Evolutionary conservation across 139 green algal species (phyloP).

Genomic region (Chlorella sp.): DNA sequence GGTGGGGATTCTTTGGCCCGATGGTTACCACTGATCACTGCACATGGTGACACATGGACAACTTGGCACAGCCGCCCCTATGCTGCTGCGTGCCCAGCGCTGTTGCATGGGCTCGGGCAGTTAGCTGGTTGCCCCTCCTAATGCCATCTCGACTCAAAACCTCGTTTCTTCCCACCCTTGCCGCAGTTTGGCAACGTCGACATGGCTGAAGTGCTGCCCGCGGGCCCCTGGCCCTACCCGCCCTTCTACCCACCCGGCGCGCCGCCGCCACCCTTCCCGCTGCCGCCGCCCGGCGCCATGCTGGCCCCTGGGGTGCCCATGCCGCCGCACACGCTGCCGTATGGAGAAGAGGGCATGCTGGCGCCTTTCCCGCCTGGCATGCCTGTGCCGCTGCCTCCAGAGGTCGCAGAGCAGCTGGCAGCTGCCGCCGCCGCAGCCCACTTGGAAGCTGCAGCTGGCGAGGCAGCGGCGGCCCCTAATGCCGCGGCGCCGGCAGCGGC

Average conservation of each 20-base stretch:
- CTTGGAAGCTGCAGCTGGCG: not conserved
- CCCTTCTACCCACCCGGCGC: not conserved
- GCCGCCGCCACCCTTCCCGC: not conserved
- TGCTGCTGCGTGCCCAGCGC: too few relatives aligned
- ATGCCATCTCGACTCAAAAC: too few relatives aligned
- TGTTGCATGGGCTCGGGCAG: too few relatives aligned
- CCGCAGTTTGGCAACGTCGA: conserved; percentile 24
- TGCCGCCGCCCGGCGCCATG: conserved; percentile 9
- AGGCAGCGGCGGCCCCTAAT: not conserved
- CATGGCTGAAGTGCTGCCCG: not conserved
- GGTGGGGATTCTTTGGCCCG: not conserved
- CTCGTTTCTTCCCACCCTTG: too few relatives aligned
- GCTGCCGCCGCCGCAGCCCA: not conserved
- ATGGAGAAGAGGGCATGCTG: not conserved
- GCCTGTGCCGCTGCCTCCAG: conserved; percentile 9
- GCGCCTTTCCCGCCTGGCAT: conserved; percentile 26
- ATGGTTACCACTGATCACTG: not conserved
- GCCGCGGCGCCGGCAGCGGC: not conserved
- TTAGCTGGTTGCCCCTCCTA: too few relatives aligned
- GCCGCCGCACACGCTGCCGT: not conserved
- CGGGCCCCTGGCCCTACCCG: not conserved
- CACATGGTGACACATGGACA: not conserved
- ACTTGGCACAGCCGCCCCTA: not conserved
- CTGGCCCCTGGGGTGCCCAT: not conserved
- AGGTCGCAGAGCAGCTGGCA: conserved; percentile 20